These are phyloP conservation scores for Rhizopus sp. DNA, from an alignment of 371 early-diverging fungal genomes.

Conservation along the genomic window DNA sequence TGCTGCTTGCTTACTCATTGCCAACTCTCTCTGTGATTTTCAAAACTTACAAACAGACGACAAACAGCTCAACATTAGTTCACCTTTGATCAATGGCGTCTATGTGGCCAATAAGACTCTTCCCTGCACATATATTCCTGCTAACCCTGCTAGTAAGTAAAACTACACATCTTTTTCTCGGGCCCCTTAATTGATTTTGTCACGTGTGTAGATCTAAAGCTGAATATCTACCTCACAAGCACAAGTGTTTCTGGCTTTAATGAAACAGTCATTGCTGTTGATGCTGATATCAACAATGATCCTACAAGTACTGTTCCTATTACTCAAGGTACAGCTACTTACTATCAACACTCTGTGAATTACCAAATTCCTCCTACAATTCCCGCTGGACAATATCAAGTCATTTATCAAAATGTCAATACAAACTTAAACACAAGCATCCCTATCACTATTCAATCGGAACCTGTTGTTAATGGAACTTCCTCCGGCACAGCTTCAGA, in stretches of 20 bases:
- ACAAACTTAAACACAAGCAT: conserved; percentile 14
- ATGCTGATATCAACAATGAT: conserved; percentile 31
- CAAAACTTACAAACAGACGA: conserved; percentile 4
- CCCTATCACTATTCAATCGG: conserved; percentile 1
- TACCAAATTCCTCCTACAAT: conserved; percentile 32
- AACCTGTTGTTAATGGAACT: no score
- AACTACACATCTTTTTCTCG: not conserved
- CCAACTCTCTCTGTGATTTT: not conserved
- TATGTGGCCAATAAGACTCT: conserved; percentile 32
- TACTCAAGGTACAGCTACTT: conserved; percentile 21
- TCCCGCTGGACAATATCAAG: conserved; percentile 34
- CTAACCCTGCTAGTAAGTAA: conserved; percentile 10
- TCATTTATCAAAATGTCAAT: conserved; percentile 23
- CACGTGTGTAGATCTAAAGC: conserved; percentile 9
- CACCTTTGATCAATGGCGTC: conserved; percentile 29
- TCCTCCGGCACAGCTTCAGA: no score
- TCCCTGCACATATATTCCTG: conserved; percentile 26
- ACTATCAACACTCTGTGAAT: conserved; percentile 40
- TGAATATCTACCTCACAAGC: conserved; percentile 18
- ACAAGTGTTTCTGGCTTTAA: not conserved
- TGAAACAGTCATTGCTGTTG: conserved; percentile 20
- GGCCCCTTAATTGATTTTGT: not conserved
- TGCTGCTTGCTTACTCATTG: not conserved
- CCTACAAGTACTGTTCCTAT: conserved; percentile 8
- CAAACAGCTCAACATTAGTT: conserved; percentile 13